phyloP scores from a whole-genome alignment of 345 rosid species.

The Alliaria petiolata region DNA sequence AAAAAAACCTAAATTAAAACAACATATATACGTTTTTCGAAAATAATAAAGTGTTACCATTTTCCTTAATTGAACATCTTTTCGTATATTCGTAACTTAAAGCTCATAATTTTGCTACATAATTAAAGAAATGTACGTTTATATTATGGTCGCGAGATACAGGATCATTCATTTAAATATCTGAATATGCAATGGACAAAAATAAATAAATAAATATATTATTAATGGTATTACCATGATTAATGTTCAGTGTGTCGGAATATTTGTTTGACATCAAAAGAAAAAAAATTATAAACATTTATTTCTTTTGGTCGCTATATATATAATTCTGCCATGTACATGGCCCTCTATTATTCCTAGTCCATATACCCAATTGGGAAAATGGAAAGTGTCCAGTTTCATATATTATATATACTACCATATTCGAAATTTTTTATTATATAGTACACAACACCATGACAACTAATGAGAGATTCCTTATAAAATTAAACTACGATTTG shows the following conservation, averaged over 20 bases:
- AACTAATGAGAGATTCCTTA: slow-evolving; percentile 17
- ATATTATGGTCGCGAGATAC: too few relatives aligned
- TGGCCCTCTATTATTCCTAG: slow-evolving; percentile 38
- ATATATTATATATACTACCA: slow-evolving; percentile 11
- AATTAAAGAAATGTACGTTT: too few relatives aligned
- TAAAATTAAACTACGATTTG: neutral
- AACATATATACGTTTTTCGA: neutral
- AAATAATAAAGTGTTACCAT: neutral
- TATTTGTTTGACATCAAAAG: neutral
- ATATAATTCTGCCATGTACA: neutral
- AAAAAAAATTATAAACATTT: neutral
- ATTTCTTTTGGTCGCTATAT: neutral
- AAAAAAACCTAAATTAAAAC: neutral
- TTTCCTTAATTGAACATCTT: neutral
- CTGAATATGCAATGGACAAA: neutral
- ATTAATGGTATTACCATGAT: neutral
- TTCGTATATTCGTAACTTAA: neutral
- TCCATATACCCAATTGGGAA: slow-evolving; percentile 65
- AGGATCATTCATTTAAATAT: too few relatives aligned
- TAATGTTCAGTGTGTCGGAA: neutral
- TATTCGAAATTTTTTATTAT: neutral
- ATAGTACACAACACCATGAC: slow-evolving; percentile 20
- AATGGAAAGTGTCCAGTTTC: slow-evolving; percentile 33
- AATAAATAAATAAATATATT: neutral
- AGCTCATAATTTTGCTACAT: neutral